Evolutionary conservation across 2,329 filamentous ascomycete genomes (phyloP).

Genomic region (Orbilia ellipsospora): DNA sequence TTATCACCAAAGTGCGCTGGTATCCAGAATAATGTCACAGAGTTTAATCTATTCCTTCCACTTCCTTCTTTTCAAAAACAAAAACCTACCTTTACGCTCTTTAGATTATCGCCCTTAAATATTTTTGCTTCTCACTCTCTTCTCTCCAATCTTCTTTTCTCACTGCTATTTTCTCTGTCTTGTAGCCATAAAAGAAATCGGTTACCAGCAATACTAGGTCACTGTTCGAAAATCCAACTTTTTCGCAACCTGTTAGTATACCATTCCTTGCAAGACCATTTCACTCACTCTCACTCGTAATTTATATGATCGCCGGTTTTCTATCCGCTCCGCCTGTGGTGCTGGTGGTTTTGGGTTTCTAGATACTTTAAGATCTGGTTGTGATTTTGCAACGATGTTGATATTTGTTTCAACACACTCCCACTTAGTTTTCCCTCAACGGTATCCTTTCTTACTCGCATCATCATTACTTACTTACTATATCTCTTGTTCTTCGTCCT

Average conservation of each 20-base stretch:
- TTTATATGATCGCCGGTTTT: no score
- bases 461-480: no score
- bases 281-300: not conserved
- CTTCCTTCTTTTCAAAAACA: not conserved
- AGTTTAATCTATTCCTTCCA: no score
- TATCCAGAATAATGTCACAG: no score
- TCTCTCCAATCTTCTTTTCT: not conserved
- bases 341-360: no score
- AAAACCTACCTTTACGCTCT: slow-evolving; percentile 6
- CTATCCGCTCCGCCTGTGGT: no score
- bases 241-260: slow-evolving; percentile 15
- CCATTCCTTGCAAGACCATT: not conserved
- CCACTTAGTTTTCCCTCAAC: no score
- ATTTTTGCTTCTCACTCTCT: not conserved
- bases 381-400: slow-evolving; percentile 7
- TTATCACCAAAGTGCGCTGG: slow-evolving; percentile 5
- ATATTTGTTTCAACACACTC: not conserved
- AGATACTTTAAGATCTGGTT: not conserved
- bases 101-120: slow-evolving; percentile 2
- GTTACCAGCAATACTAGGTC: not conserved
- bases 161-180: not conserved
- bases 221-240: slow-evolving; percentile 5
- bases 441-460: no score
- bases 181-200: not conserved
- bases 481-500: no score